phyloP scores from a whole-genome alignment of 1,284 basidiomycete genomes.

The Omphalotus olearius region DNA sequence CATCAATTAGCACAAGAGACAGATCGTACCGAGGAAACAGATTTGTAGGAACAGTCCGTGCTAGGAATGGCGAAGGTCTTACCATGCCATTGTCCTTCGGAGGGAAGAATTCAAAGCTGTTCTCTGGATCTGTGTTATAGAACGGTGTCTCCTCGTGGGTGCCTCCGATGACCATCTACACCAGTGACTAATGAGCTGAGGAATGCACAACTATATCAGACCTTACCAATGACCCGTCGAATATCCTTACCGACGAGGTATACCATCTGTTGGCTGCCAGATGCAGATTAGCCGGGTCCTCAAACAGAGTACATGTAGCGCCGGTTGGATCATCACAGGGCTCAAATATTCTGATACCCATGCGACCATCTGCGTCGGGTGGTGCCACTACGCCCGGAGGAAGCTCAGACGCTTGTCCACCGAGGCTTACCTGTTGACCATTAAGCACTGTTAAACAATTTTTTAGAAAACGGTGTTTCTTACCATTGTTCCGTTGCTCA shows the following conservation, averaged over 20 bases:
- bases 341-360: conserved; percentile 36
- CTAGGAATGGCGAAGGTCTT: conserved; percentile 44
- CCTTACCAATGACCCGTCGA: conserved; percentile 29
- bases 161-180: conserved; percentile 38
- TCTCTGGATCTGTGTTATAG: conserved; percentile 32
- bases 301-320: conserved; percentile 27
- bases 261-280: conserved; percentile 41
- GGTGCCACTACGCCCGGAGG: conserved; percentile 18
- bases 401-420: conserved; percentile 29
- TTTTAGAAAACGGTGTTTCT: not conserved
- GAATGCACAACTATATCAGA: too few relatives aligned
- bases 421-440: conserved; percentile 33
- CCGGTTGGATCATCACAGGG: conserved; percentile 34
- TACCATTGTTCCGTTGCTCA: conserved; percentile 48
- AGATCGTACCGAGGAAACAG: conserved; percentile 32
- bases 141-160: conserved; percentile 31
- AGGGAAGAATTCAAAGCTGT: conserved; percentile 52
- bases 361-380: conserved; percentile 25
- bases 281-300: conserved; percentile 33
- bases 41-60: conserved; percentile 37
- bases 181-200: conserved; percentile 1
- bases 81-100: conserved; percentile 42
- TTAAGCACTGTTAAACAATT: not conserved
- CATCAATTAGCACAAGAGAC: not conserved
- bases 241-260: conserved; percentile 35